Evolutionary conservation across 2,329 filamentous ascomycete genomes (phyloP), one percentile per base, ranked within the genome.

Genomic region (Penicillium aurantiogriseum): DNA sequence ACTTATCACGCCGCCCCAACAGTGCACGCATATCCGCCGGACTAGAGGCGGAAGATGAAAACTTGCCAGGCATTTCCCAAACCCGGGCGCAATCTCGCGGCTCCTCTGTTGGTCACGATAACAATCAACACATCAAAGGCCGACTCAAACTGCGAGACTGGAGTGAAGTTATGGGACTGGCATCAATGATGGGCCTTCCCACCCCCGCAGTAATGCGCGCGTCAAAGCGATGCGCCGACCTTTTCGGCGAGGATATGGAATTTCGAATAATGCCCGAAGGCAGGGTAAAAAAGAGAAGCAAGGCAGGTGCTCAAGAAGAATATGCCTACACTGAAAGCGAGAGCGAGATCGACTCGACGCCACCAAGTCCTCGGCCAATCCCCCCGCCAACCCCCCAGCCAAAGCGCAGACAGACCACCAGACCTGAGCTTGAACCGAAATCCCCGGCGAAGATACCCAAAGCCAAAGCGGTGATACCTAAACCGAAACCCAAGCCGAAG

Each of bases 131-230:
- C 59, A 49, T 46, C 54, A 61, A 33, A 21, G 55, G 35, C 55
- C 64, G 59, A 52, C 66, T 68, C 36, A 69, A 69, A 29, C 76
- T 85, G 13, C 83, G 89, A 23, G 89, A 95, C 75, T 97, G 93
- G 93, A 89, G 86, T 63, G 90, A 96, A 63, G 83, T 97, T 1
- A 76, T 97, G 29, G 90, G 90, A 0, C 81, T 91, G 0, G 93
- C 93, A 3, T 83, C 90, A 0, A 76, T 95, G 49, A 84, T 84
- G 2, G 91, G 89, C 0, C 92, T 92, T 74, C 78, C 88, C 1
- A 73, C 80, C 0, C 73, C 77, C 1, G 88, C 86, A 0, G 75
- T 97, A 13, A 83, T 86, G 51, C 84, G 90, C 31, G 84, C 91
- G 0, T 83, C 88, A 2, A 81, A 86, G 67, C 83, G 93, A 48